Evolutionary conservation across 1,284 basidiomycete species (phyloP), one percentile per base, ranked within the genome.

Genomic region (Malassezia caprae): DNA sequence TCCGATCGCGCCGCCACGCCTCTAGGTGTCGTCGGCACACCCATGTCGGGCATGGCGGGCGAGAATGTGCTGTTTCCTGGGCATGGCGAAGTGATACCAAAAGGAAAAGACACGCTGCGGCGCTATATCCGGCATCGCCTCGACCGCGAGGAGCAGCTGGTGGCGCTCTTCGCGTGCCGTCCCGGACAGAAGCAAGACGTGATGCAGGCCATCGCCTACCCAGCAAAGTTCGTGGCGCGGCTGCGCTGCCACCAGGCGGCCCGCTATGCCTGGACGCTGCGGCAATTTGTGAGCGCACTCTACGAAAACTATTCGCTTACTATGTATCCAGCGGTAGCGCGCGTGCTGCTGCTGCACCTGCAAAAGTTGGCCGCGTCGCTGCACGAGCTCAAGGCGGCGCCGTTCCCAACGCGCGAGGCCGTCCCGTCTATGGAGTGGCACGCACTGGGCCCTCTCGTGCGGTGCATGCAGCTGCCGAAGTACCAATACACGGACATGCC

Each of bases 51-150:
- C 19, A 53, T 71, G 54, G 51, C 47, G 11, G 40, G 41, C 42
- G 61, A 61, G 43, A 71, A 68, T 39, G 67, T 62, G 60, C 53
- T 96, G 15, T 93, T 90, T 68, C 90, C 93, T 0, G 89, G 83
- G 0, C 91, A 96, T 64, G 91, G 93, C 0, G 85, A 87, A 12
- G 81, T 88, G 19, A 79, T 90, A 1, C 54, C 76, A 1, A 77
- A 86, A 10, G 77, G 76, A 10, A 79, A 58, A 75, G 79, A 55
- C 76, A 81, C 63, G 42, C 83, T 96, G 63, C 72, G 78, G 40
- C 80, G 78, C 45, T 96, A 96, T 72, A 84, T 90, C 58, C 76
- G 80, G 45, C 90, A 96, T 72, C 81, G 91, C 8, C 78, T 85
- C 53, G 82, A 88, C 60, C 80, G 91, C 35, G 91, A 96, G 72